Base-by-base conservation (phyloP, 2,329 filamentous ascomycete genomes). In the Clonostachys solani region DNA sequence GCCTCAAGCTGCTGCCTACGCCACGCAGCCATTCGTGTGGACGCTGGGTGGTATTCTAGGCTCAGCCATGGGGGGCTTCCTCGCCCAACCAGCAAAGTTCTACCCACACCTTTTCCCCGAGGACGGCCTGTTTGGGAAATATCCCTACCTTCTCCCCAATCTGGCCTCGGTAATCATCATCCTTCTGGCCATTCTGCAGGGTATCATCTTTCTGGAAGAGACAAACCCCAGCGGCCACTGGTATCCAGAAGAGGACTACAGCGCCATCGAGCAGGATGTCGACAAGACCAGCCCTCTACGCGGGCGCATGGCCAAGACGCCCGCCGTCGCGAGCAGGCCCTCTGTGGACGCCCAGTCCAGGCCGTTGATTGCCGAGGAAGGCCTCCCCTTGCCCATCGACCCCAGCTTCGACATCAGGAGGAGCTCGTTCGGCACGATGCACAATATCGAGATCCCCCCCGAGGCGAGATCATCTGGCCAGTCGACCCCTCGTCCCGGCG, bases 1-100 rank as follows among this genome's bases (percentile, higher is more conserved):
- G 51, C 90, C 83, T 0, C 87, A 92, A 64, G 87, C 88, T 0
- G 69, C 75, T 29, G 82, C 84, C 0, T 92, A 91, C 58, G 84
- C 83, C 57, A 86, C 81, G 71, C 91, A 91, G 59, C 85, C 87
- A 9, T 89, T 92, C 58, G 73, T 78, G 0, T 81, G 82, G 5
- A 92, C 92, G 52, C 17, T 92, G 9, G 89, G 88, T 4, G 82
- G 92, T 37, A 82, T 89, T 48, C 33, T 89, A 3, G 89, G 88
- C 0, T 86, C 87, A 4, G 56, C 89, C 9, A 58, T 90, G 16
- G 87, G 87, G 40, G 89, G 87, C 46, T 72, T 70, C 1, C 73
- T 92, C 1, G 83, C 86, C 10, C 76, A 87, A 33, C 89, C 88
- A 2, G 82, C 76, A 0, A 56, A 67, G 6, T 81, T 86, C 60